Evolutionary conservation across 2,329 filamentous ascomycete species (phyloP), one percentile per base, ranked within the genome.

Genomic region (Bipolaris sorokiniana): DNA sequence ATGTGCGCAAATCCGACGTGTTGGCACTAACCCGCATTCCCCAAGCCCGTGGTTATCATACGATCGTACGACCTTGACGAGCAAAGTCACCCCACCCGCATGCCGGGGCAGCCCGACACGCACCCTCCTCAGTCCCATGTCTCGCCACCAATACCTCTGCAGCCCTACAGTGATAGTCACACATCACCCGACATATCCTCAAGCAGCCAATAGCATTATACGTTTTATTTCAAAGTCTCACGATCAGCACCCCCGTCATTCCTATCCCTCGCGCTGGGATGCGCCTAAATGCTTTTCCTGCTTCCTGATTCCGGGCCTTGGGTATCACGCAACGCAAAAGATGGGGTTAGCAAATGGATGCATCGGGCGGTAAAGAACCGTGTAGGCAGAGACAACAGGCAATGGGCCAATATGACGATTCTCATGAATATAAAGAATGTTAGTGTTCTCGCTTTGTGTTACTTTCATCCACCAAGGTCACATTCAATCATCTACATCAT

Each of bases 61-160:
- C 47, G 15, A 51, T 55, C 52, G 52, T 55, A 55, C 52, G 52
- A 51, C 52, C 9, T 31, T 42, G 40, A 48, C 31, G 18, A 38
- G 51, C 22, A 16, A 16, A 18, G 40, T 55, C 52, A 55, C 52
- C 38, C 52, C 52, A 55, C 52, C 41, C 22, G 18, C 31, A 51
- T 51, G 9, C 47, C 52, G 47, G 52, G 47, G 51, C 18, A 28
- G 46, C 31, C 52, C 52, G 38, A 51, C 26, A 11, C 20, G 26
- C 46, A 42, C 52, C 38, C 22, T 37, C n/a, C 26, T 4, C 18
- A 13, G 26, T n/a, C 4, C 16, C 15, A 23, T 50, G 45, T 54
- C 47, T 55, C 52, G 52, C 52, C 52, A 55, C 52, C 52, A 20
- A 7, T 13, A 38, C 20, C 9, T 33, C 5, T 44, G n/a, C 3